Conservation (phyloP, 2,329 filamentous ascomycete genomes). For the Aspergillus quadricinctus region DNA sequence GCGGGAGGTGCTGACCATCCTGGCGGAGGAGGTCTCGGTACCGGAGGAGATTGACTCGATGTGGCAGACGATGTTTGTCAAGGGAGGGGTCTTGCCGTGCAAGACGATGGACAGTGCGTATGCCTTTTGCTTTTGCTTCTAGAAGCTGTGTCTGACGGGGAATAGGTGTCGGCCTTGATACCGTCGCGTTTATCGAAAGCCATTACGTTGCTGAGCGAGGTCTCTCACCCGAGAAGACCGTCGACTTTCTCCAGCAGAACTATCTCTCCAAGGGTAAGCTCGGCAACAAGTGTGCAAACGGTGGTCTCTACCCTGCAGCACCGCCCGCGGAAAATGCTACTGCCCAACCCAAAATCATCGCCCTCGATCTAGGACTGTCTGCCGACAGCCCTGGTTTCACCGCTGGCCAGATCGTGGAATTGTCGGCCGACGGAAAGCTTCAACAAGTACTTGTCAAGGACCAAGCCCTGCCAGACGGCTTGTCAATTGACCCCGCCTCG, state of each 20-base stretch:
- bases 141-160: background rate
- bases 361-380: conserved; percentile 23
- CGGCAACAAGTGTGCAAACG: conserved; percentile 42
- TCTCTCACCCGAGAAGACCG: conserved; percentile 36
- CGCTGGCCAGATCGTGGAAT: conserved; percentile 16
- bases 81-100: conserved; percentile 29
- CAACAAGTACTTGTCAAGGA: conserved; percentile 10
- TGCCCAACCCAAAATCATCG: conserved; percentile 10
- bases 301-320: conserved; percentile 37
- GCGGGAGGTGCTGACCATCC: conserved; percentile 47
- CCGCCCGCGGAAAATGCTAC: background rate
- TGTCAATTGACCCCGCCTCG: conserved; percentile 32
- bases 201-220: conserved; percentile 51
- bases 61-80: conserved; percentile 42
- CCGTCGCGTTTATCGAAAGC: conserved; percentile 50
- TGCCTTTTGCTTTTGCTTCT: background rate
- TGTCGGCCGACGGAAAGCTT: conserved; percentile 14
- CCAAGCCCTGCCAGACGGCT: conserved; percentile 42
- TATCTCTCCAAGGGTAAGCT: conserved; percentile 47
- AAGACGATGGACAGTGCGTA: conserved; percentile 42
- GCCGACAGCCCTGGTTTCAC: conserved; percentile 7
- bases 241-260: conserved; percentile 43
- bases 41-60: conserved; percentile 50
- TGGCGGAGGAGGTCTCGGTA: conserved; percentile 48
- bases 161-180: conserved; percentile 48